phyloP scores from a whole-genome alignment of 2,329 filamentous ascomycete genomes.

The Emergomyces orientalis region DNA sequence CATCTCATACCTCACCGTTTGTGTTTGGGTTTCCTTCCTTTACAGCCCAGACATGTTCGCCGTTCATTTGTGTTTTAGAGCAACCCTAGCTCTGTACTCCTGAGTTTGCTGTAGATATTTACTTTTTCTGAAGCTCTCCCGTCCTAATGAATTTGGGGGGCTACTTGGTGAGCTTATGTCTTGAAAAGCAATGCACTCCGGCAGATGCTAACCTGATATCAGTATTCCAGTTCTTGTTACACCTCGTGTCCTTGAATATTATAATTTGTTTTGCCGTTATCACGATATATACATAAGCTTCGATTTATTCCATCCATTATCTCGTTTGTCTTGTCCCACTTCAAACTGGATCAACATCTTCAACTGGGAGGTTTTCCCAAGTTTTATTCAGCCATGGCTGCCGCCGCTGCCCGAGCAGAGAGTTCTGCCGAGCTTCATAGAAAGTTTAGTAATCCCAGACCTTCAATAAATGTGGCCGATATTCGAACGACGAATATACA shows the following conservation, averaged over 20 bases:
- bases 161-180: background rate
- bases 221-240: background rate
- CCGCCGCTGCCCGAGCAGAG: background rate
- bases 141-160: background rate
- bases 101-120: background rate
- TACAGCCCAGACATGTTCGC: slow-evolving; percentile 4
- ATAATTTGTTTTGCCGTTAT: background rate
- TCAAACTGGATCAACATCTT: background rate
- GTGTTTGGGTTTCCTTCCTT: slow-evolving; percentile 6
- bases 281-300: background rate
- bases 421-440: background rate
- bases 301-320: background rate
- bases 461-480: background rate
- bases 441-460: background rate
- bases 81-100: slow-evolving; percentile 1
- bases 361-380: background rate
- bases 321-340: background rate
- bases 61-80: background rate
- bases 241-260: background rate
- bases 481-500: slow-evolving; percentile 6
- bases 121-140: background rate
- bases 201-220: background rate
- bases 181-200: background rate
- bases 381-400: background rate
- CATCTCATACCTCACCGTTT: background rate